Evolutionary conservation across 192 early-diverging fungal species (phyloP), one percentile per base, ranked within the genome.

Genomic region (Coemansia sp.): DNA sequence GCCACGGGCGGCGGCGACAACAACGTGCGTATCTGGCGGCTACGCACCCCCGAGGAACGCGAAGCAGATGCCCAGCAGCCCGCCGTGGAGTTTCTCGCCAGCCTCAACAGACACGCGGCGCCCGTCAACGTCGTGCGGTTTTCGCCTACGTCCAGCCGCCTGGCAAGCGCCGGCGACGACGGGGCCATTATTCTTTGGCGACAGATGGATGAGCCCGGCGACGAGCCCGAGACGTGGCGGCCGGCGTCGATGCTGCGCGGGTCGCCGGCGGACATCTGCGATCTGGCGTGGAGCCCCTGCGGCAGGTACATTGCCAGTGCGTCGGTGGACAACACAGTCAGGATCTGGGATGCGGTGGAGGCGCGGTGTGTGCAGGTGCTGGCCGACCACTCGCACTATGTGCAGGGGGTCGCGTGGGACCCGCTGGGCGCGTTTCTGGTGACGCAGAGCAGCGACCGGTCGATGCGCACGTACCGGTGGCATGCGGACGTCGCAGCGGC

Each of bases 351-450:
- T 75, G 86, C 90, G 4, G 72, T 78, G 24, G 71, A 75, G 84
- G 90, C 85, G 42, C 84, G 83, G 55, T 91, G 88, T 61, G 71
- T 94, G 30, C 88, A 89, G 61, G 85, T 92, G 19, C 82, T 90
- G 49, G 75, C 85, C 3, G 87, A 95, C 59, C 96, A 98, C 71
- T 81, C 81, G 39, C 91, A 97, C 60, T 95, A 93, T 65, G 93
- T 98, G n/a, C 96, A 98, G 74, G 96, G 96, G 36, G 91, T 98
- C 11, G 85, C 88, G 20, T 98, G 96, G 96, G 96, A 98, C 72
- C 94, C 96, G 7, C 68, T 91, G 14, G 88, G 87, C 39, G 72
- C 90, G 64, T 98, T 84, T 72, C 72, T 98, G 16, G 92, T 90
- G 6, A 90, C 94, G 6, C 96, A 96, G 71, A 91, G 93, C 77